Conservation (phyloP, 2,329 filamentous ascomycete species). For the Claviceps sp. region DNA sequence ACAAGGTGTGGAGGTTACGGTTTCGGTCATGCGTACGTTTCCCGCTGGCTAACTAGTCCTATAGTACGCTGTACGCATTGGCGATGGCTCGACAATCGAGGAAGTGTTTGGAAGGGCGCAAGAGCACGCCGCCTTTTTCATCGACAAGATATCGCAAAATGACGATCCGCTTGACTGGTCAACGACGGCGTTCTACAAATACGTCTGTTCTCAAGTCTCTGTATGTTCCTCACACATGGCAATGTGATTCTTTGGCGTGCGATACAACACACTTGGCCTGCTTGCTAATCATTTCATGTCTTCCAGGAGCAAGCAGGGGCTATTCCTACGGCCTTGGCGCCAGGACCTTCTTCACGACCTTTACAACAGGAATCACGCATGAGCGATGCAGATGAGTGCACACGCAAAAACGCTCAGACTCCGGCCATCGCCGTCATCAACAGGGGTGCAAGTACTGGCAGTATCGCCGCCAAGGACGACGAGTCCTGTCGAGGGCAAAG, state of each 20-base stretch:
- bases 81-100: slow-evolving; percentile 37
- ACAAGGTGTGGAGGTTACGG: slow-evolving; percentile 8
- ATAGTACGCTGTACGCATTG: slow-evolving; percentile 37
- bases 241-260: neutral
- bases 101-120: slow-evolving; percentile 34
- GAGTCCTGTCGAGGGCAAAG: neutral
- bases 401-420: slow-evolving; percentile 6
- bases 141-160: slow-evolving; percentile 36
- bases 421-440: slow-evolving; percentile 3
- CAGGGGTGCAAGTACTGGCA: slow-evolving; percentile 8
- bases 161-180: slow-evolving; percentile 25
- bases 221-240: slow-evolving; percentile 18
- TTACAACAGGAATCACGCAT: slow-evolving; percentile 6
- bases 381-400: slow-evolving; percentile 8
- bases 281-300: slow-evolving; percentile 1
- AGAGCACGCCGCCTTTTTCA: slow-evolving; percentile 37
- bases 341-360: neutral
- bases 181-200: slow-evolving; percentile 33
- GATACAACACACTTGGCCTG: neutral
- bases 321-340: slow-evolving; percentile 8
- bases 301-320: slow-evolving; percentile 15
- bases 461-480: slow-evolving; percentile 5
- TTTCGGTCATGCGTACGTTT: neutral
- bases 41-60: neutral
- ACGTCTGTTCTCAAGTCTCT: slow-evolving; percentile 27